These are phyloP conservation scores for Penicillium sp. DNA, from an alignment of 2,329 filamentous ascomycete species.

Conservation along the genomic window DNA sequence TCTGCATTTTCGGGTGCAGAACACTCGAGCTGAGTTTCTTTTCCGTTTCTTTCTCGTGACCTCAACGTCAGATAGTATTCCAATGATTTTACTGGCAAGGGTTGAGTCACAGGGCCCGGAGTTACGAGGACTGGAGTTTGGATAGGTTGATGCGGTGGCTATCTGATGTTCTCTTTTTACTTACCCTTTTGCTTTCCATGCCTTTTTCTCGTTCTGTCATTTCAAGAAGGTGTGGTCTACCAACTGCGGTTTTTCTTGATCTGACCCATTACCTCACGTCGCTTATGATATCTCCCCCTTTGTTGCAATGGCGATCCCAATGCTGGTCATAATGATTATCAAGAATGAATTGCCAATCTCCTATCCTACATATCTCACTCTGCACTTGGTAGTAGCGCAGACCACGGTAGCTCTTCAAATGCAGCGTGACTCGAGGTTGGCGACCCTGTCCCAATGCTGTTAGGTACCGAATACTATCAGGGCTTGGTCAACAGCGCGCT, in stretches of 20 bases:
- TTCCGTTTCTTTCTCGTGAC: not conserved
- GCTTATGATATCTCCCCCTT: constrained; percentile 11
- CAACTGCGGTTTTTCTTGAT: not conserved
- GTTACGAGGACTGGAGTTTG: constrained; percentile 7
- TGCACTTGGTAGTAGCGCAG: not conserved
- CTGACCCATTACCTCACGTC: constrained; percentile 1
- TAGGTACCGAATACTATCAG: constrained; percentile 13
- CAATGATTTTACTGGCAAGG: not conserved
- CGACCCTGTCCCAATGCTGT: constrained; percentile 5
- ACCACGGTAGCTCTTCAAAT: not conserved
- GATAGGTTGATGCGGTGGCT: constrained; percentile 2
- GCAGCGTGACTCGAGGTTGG: not conserved
- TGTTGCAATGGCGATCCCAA: constrained; percentile 6
- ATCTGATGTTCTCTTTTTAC: constrained; percentile 5
- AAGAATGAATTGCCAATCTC: constrained; percentile 15
- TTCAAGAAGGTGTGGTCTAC: not conserved
- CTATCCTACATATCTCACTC: not conserved
- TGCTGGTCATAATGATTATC: constrained; percentile 11
- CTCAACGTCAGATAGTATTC: not conserved
- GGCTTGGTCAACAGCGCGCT: constrained; percentile 13
- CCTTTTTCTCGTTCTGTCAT: not conserved
- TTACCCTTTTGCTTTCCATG: constrained; percentile 2
- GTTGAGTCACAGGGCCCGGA: not conserved
- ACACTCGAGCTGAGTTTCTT: not conserved
- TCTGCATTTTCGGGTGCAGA: not conserved